These are phyloP conservation scores for Mycena alexandri DNA, from an alignment of 768 basidiomycete genomes.

Conservation along the genomic window DNA sequence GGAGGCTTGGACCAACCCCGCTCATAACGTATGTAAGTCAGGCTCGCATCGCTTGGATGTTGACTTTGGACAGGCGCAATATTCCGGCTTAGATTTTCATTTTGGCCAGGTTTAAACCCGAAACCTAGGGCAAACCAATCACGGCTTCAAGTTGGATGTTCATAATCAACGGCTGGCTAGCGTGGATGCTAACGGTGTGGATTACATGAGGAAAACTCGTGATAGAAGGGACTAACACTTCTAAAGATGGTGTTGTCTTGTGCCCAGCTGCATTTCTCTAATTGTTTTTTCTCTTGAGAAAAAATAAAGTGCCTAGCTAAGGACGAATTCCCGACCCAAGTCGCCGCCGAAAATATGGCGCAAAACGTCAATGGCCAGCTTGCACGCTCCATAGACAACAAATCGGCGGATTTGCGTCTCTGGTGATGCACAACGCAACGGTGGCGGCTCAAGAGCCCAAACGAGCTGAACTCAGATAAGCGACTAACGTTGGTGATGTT, in stretches of 20 bases:
- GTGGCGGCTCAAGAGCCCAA: constrained; percentile 54
- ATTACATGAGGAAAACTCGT: constrained; percentile 53
- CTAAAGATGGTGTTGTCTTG: too few species aligned
- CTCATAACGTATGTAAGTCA: too few species aligned
- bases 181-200: constrained; percentile 56
- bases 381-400: constrained; percentile 52
- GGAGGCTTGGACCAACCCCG: too few species aligned
- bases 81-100: too few species aligned
- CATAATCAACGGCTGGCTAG: constrained; percentile 51
- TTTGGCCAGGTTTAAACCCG: too few species aligned
- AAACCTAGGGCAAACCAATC: too few species aligned
- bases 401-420: constrained; percentile 58
- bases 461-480: constrained; percentile 56
- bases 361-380: constrained; percentile 52
- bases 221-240: constrained; percentile 42
- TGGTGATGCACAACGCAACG: constrained; percentile 61
- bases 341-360: constrained; percentile 49
- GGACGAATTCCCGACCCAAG: constrained; percentile 52
- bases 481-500: too few species aligned
- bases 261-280: background rate
- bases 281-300: background rate
- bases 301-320: background rate
- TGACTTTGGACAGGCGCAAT: too few species aligned
- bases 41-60: too few species aligned
- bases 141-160: constrained; percentile 50